Conservation (phyloP, 1,284 basidiomycete species). For the Sporisorium sorghi region DNA sequence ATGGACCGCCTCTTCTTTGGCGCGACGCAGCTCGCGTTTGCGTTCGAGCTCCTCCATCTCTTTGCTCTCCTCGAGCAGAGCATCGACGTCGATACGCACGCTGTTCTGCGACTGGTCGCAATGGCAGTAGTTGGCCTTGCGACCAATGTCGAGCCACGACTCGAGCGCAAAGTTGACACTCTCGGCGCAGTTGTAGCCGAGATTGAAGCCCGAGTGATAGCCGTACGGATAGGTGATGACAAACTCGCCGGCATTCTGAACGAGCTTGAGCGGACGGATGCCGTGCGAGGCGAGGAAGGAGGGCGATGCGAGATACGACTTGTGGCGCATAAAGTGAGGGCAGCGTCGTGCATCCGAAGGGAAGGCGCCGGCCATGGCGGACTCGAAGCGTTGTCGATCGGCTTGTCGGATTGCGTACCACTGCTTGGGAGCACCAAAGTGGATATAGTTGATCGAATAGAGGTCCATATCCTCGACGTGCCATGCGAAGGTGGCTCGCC, state of each 20-base stretch:
- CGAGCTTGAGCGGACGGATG: constrained; percentile 73
- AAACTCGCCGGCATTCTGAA: constrained; percentile 91
- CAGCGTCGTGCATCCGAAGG: constrained; percentile 75
- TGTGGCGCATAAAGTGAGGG: constrained; percentile 94
- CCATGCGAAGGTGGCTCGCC: constrained; percentile 97
- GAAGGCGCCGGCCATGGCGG: constrained; percentile 66
- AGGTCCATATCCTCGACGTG: constrained; percentile 92
- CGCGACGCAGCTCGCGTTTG: constrained; percentile 73
- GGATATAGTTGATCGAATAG: constrained; percentile 98
- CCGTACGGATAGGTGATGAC: constrained; percentile 92
- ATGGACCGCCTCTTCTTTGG: constrained; percentile 31
- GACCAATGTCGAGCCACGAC: constrained; percentile 89
- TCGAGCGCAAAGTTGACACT: constrained; percentile 97
- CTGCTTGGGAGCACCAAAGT: constrained; percentile 94
- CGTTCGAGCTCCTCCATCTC: constrained; percentile 62
- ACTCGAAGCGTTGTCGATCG: constrained; percentile 73
- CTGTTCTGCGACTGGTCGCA: constrained; percentile 63
- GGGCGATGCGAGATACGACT: constrained; percentile 93
- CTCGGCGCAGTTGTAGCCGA: constrained; percentile 97
- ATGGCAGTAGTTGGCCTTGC: constrained; percentile 65
- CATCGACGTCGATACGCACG: constrained; percentile 67
- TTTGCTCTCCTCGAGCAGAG: constrained; percentile 58
- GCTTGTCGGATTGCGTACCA: constrained; percentile 96
- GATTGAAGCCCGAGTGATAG: constrained; percentile 96
- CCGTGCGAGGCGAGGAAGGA: constrained; percentile 82